phyloP scores from a whole-genome alignment of 2,329 filamentous ascomycete species.

The Aspergillus persii region DNA sequence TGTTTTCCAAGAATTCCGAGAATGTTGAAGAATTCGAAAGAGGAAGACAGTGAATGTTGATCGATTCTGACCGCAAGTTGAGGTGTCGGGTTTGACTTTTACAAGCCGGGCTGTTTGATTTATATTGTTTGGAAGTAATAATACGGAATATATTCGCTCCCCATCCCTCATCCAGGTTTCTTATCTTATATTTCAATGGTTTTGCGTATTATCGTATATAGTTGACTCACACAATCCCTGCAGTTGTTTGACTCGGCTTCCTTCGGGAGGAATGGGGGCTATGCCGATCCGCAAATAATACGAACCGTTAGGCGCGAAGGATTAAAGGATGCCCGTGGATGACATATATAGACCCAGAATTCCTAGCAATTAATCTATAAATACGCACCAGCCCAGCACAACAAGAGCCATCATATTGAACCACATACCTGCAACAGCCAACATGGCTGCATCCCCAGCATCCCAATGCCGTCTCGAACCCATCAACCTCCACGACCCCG shows the following conservation, averaged over 20 bases:
- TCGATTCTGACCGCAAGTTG: not conserved
- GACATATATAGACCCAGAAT: too few relatives aligned
- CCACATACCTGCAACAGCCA: not conserved
- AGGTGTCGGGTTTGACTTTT: too few relatives aligned
- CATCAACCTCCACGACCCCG: constrained; percentile 16
- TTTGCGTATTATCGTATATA: too few relatives aligned
- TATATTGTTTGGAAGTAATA: too few relatives aligned
- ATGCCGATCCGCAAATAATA: not conserved
- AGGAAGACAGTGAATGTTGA: not conserved
- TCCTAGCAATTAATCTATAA: too few relatives aligned
- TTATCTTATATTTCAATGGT: too few relatives aligned
- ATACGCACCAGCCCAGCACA: too few relatives aligned
- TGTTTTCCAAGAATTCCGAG: not conserved
- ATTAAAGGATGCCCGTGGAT: too few relatives aligned
- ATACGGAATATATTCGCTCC: too few relatives aligned
- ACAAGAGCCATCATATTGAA: too few relatives aligned
- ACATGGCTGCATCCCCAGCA: not conserved
- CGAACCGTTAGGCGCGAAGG: not conserved
- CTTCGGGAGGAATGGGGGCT: not conserved
- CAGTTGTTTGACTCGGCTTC: not conserved
- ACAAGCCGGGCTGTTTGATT: too few relatives aligned
- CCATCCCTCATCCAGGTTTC: too few relatives aligned
- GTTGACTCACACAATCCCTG: not conserved
- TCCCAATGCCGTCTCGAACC: constrained; percentile 37
- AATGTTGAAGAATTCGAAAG: not conserved